A percentile compares a stretch with the other conserved stretches of the same genome.
Evolutionary conservation across 2,329 filamentous ascomycete species (phyloP).

Genomic region (Fusarium cicatricum): DNA sequence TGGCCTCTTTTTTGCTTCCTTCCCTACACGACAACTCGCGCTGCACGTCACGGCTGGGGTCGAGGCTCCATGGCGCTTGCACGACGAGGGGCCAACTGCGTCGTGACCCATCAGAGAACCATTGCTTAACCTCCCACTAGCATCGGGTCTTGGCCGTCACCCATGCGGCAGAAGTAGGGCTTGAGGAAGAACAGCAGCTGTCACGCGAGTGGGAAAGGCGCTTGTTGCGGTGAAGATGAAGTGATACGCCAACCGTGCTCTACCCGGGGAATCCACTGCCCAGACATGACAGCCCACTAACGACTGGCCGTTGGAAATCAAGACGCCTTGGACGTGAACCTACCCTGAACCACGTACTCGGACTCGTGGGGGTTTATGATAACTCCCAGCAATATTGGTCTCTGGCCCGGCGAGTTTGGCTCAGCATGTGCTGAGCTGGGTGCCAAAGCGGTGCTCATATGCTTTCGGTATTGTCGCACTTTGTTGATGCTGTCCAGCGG

Average conservation of each 20-base stretch:
- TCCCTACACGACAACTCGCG: slow-evolving; percentile 2
- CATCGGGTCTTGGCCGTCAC: slow-evolving; percentile 8
- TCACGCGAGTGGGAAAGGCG: slow-evolving; percentile 26
- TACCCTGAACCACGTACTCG: too few species aligned
- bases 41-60: slow-evolving; percentile 28
- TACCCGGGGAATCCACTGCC: slow-evolving; percentile 4
- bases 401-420: too few species aligned
- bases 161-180: slow-evolving; percentile 2
- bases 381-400: too few species aligned
- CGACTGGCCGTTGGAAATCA: slow-evolving; percentile 9
- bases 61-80: slow-evolving; percentile 13
- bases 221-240: slow-evolving; percentile 30
- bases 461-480: not conserved
- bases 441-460: too few species aligned
- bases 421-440: too few species aligned
- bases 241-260: slow-evolving; percentile 17
- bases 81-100: slow-evolving; percentile 12
- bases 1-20: not conserved
- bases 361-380: too few species aligned
- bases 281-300: slow-evolving; percentile 5
- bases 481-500: not conserved
- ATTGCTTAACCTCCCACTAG: slow-evolving; percentile 5
- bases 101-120: slow-evolving; percentile 14
- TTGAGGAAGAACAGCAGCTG: slow-evolving; percentile 2
- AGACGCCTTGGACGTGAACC: not conserved